Conservation (phyloP, 2,329 filamentous ascomycete species). For the Epichloe festucae region DNA sequence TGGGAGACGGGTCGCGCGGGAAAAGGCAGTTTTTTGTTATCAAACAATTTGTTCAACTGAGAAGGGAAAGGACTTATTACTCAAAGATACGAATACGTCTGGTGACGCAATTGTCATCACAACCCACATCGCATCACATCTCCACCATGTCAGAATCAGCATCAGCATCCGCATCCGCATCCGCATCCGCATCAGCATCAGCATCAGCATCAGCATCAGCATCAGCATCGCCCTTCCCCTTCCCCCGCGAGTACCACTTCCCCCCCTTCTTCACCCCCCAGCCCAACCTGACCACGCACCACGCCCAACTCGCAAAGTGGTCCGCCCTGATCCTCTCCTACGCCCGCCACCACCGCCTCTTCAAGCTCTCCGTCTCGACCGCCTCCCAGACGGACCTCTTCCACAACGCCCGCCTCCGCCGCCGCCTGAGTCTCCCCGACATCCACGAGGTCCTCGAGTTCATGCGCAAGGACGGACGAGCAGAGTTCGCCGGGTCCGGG, state of each 20-base stretch:
- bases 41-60: no score
- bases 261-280: slow-evolving; percentile 76
- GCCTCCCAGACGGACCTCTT: slow-evolving; percentile 44
- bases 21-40: no score
- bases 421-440: slow-evolving; percentile 36
- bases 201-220: no score
- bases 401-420: slow-evolving; percentile 40
- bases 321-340: slow-evolving; percentile 72
- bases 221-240: slow-evolving; percentile 15
- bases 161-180: no score
- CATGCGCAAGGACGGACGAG: slow-evolving; percentile 45
- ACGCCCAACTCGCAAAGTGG: slow-evolving; percentile 75
- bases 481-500: slow-evolving; percentile 46
- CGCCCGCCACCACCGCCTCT: slow-evolving; percentile 66
- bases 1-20: no score
- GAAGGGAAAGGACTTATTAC: no score
- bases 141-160: background rate
- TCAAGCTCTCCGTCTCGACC: slow-evolving; percentile 53
- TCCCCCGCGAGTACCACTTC: slow-evolving; percentile 58
- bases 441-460: slow-evolving; percentile 45
- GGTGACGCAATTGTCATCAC: background rate
- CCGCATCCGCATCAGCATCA: background rate
- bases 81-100: no score
- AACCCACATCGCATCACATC: background rate
- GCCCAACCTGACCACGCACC: slow-evolving; percentile 57